Base-by-base conservation (phyloP, 352 stramenopile genomes). In the Pelagophyceae sp. region DNA sequence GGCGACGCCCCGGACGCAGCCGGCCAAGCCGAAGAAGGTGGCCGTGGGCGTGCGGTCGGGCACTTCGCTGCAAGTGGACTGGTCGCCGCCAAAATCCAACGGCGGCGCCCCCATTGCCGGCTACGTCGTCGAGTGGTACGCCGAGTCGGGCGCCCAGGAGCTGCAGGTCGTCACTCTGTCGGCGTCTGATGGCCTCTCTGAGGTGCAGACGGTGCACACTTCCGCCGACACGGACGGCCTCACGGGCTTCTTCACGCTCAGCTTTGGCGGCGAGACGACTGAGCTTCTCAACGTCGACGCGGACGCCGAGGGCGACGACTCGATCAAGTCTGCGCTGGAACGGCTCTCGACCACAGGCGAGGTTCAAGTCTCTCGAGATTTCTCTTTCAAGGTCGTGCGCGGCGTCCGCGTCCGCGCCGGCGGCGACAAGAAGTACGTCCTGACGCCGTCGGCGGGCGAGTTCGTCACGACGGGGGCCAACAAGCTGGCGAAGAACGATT, bases 211-310 rank as follows among this genome's bases (percentile, higher is more conserved):
- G 19, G 82, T 92, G 33, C 85, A 81, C n/a, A 85, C 84, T 64
- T 84, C 78, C 38, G 85, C 88, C 3, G 86, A 90, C 77, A 82
- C 76, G 38, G 77, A 89, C 75, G 86, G 89, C 38, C 82, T 94
- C 19, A 89, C 85, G 1, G 94, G 94, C 1, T 92, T 88, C 51
- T 98, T 98, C 83, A 96, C 87, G 45, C 85, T 98, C 0, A 84
- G 79, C 3, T 97, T 98, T 45, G 85, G 88, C 32, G 92, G 90
- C 23, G 89, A 92, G 50, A 92, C 87, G 50, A 96, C 94, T 0
- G 84, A 85, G 23, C 90, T 93, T 67, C 93, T 97, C 72, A 72
- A 87, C 6, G 88, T 83, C 64, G 87, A 96, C 77, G 90, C 90
- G 11, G 89, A 87, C 0, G 90, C 91, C 35, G 85, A 88, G 76